Evolutionary conservation across 768 basidiomycete genomes (phyloP).

Genomic region (Auricularia heimuer): DNA sequence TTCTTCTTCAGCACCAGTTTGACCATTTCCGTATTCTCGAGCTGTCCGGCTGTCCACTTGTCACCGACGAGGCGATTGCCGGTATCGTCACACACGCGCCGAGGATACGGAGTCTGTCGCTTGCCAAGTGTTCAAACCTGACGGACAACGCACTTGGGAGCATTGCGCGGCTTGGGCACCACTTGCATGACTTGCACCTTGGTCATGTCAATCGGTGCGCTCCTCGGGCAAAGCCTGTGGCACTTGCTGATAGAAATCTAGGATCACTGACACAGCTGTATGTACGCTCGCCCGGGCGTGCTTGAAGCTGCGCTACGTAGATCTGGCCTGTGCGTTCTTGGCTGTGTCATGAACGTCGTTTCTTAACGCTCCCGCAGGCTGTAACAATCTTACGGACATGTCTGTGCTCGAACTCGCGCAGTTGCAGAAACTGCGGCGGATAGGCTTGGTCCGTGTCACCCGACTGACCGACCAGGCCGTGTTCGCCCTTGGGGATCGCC

Average conservation of each 20-base stretch:
- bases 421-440: constrained; percentile 82
- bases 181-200: constrained; percentile 89
- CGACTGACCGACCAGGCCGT: constrained; percentile 93
- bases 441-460: constrained; percentile 88
- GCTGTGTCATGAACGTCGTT: constrained; percentile 4
- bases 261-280: constrained; percentile 85
- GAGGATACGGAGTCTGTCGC: constrained; percentile 74
- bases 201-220: constrained; percentile 58
- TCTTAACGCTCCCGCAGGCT: constrained; percentile 42
- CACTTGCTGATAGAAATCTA: constrained; percentile 20
- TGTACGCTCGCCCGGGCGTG: constrained; percentile 75
- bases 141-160: constrained; percentile 77
- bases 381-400: constrained; percentile 80
- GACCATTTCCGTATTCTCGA: constrained; percentile 91
- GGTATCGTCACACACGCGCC: constrained; percentile 74
- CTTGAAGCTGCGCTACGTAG: constrained; percentile 86
- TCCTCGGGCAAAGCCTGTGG: no score
- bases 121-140: constrained; percentile 73
- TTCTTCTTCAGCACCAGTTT: constrained; percentile 53
- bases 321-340: constrained; percentile 75
- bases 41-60: constrained; percentile 69
- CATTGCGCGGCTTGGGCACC: constrained; percentile 80
- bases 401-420: constrained; percentile 85
- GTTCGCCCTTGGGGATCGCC: constrained; percentile 75
- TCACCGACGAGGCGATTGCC: constrained; percentile 77